Percentiles rank a stretch among this genome's conserved stretches.
Conservation (phyloP, 176 grass and related monocot species). For the Echinochloa phyllopogon region DNA sequence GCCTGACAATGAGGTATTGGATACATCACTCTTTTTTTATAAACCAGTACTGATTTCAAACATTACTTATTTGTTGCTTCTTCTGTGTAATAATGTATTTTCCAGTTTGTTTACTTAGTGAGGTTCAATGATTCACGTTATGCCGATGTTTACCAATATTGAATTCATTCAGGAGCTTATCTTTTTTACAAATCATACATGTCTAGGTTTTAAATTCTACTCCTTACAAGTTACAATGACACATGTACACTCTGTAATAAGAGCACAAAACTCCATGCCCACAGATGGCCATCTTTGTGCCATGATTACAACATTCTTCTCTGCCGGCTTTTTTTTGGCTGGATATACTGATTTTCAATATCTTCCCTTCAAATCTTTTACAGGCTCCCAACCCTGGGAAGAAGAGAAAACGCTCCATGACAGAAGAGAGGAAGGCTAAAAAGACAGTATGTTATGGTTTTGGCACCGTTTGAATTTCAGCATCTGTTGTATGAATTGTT, state of each 20-base stretch:
- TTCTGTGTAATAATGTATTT: slow-evolving; percentile 6
- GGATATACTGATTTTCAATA: slow-evolving; percentile 12
- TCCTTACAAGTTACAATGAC: slow-evolving; percentile 7
- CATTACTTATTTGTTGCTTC: slow-evolving; percentile 15
- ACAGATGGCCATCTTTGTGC: neutral
- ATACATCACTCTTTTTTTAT: neutral
- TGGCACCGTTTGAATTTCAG: slow-evolving; percentile 18
- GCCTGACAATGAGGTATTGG: slow-evolving; percentile 40
- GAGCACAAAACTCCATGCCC: slow-evolving; percentile 3
- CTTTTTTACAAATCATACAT: slow-evolving; percentile 13
- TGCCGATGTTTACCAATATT: neutral
- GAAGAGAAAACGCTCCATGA: slow-evolving; percentile 64
- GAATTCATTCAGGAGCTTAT: neutral
- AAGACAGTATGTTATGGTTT: slow-evolving; percentile 58
- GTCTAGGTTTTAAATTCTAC: neutral
- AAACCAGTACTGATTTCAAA: slow-evolving; percentile 3
- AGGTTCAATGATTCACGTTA: slow-evolving; percentile 26
- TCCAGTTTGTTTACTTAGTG: slow-evolving; percentile 8
- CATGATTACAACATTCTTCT: slow-evolving; percentile 25
- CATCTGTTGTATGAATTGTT: slow-evolving; percentile 23
- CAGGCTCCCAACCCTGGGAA: slow-evolving; percentile 54
- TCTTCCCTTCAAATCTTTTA: slow-evolving; percentile 37
- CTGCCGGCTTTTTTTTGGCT: slow-evolving; percentile 24
- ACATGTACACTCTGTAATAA: neutral
- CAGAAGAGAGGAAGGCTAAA: slow-evolving; percentile 80